phyloP scores from a whole-genome alignment of 2,329 filamentous ascomycete species.

The Cordyceps cateniannulata region DNA sequence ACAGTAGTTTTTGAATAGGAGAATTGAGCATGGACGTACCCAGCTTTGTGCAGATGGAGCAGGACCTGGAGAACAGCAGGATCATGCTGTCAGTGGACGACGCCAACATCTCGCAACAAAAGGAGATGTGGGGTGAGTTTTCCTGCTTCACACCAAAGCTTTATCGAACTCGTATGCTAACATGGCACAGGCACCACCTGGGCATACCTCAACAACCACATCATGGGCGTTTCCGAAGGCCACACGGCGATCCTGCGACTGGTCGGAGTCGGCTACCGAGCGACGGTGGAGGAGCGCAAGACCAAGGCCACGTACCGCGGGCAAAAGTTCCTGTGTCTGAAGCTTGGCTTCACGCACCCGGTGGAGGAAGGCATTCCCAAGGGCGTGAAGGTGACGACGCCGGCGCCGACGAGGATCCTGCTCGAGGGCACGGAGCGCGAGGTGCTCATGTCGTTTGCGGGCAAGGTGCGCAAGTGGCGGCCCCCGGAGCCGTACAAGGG shows the following conservation, averaged over 20 bases:
- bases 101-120: constrained; percentile 63
- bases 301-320: constrained; percentile 70
- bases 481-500: constrained; percentile 97
- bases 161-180: background rate
- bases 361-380: constrained; percentile 80
- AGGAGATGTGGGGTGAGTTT: constrained; percentile 86
- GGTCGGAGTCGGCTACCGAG: constrained; percentile 93
- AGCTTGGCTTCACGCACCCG: constrained; percentile 94
- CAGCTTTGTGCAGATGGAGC: constrained; percentile 65
- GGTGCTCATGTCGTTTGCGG: constrained; percentile 84
- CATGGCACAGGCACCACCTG: constrained; percentile 67
- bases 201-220: constrained; percentile 82
- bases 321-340: constrained; percentile 85
- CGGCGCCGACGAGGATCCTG: constrained; percentile 84
- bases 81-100: constrained; percentile 66
- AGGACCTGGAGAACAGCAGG: constrained; percentile 57
- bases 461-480: constrained; percentile 81
- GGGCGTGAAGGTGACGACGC: constrained; percentile 79
- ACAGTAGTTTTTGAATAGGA: constrained; percentile 40
- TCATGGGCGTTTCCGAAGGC: constrained; percentile 91
- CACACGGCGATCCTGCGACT: constrained; percentile 89
- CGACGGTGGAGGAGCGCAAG: constrained; percentile 72
- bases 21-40: constrained; percentile 74
- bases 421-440: constrained; percentile 84
- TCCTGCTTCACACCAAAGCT: background rate